These are phyloP conservation scores for Colletotrichum lentis DNA, from an alignment of 2,329 filamentous ascomycete species.

Conservation along the genomic window DNA sequence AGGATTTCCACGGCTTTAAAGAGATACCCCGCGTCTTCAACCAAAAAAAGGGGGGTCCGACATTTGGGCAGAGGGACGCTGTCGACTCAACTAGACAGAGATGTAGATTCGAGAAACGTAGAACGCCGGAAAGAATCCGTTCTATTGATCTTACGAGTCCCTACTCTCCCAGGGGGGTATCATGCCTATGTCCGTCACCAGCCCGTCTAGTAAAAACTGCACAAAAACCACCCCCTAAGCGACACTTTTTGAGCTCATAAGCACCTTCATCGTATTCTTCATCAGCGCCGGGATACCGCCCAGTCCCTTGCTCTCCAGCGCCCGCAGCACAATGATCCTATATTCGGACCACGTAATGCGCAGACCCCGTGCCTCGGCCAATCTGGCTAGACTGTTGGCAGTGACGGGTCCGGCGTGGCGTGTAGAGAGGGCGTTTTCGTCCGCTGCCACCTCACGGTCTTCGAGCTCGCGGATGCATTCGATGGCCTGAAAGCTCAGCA, in stretches of 20 bases:
- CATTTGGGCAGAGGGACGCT: constrained; percentile 15
- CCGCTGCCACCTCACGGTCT: constrained; percentile 58
- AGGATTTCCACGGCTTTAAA: constrained; percentile 40
- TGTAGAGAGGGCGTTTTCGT: constrained; percentile 50
- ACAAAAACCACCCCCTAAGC: neutral
- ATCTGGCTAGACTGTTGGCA: constrained; percentile 67
- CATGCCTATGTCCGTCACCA: neutral
- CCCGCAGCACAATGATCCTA: constrained; percentile 73
- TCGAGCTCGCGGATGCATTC: constrained; percentile 64
- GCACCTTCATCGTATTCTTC: constrained; percentile 81
- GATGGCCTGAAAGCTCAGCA: constrained; percentile 64
- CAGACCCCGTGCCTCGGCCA: constrained; percentile 72
- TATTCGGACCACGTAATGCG: constrained; percentile 77
- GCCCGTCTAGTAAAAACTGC: neutral
- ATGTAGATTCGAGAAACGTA: neutral
- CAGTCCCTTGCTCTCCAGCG: constrained; percentile 70
- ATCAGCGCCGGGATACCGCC: constrained; percentile 75
- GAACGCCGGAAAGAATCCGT: neutral
- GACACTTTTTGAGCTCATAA: constrained; percentile 58
- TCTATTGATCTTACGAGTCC: neutral
- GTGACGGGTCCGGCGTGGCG: constrained; percentile 75
- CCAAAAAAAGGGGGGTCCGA: constrained; percentile 41
- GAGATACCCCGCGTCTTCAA: constrained; percentile 49
- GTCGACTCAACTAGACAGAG: constrained; percentile 46
- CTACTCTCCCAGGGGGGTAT: constrained; percentile 12